Base-by-base conservation (phyloP, 768 basidiomycete species). In the Termitomyces titanicus region DNA sequence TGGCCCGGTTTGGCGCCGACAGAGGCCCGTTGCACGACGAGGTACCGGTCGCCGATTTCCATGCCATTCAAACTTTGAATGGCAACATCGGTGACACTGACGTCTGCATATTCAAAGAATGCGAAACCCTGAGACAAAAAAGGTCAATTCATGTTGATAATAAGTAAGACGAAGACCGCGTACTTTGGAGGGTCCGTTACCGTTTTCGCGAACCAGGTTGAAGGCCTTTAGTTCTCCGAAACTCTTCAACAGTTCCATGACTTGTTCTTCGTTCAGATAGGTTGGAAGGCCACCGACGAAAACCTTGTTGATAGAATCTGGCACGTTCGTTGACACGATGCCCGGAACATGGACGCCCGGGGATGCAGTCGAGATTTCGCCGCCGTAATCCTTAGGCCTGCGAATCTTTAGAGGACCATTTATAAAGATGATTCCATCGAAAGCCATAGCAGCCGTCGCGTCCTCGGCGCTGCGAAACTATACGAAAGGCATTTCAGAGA, bases 391-490 rank as follows among this genome's bases (percentile, higher is more conserved):
- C 70, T 98, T 98, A 37, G 97, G 97, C 63, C 96, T 85, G 61
- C 95, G 92, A 65, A 99, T 94, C 78, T 97, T 95, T 67, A 99
- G 85, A n/a, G 94, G 91, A 8, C 87, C 88, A 60, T 92, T 95
- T 63, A 94, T 83, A 76, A 95, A 98, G 63, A 97, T 92, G 55
- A 95, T 94, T 49, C 95, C 96, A 66, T 99, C 97, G 64, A 99
- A 95, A 12, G 92, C 91, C 88, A 99, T 92, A 2, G 95, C 97
- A 37, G 92, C 85, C 2, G 96, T 95, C 9, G 95, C 94, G 71
- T 98, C 96, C 67, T 98, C 92, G 9, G 94, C 88, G 59, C 92
- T 95, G 55, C 96, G 94, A 80, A 98, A 98, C 96, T 98, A n/a
- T 5, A 64, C 56, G 39, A 46, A 29, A 58, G 54, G 18, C 59